Evolutionary conservation across 2,329 filamentous ascomycete species (phyloP).

Genomic region (Aspergillus sp.): DNA sequence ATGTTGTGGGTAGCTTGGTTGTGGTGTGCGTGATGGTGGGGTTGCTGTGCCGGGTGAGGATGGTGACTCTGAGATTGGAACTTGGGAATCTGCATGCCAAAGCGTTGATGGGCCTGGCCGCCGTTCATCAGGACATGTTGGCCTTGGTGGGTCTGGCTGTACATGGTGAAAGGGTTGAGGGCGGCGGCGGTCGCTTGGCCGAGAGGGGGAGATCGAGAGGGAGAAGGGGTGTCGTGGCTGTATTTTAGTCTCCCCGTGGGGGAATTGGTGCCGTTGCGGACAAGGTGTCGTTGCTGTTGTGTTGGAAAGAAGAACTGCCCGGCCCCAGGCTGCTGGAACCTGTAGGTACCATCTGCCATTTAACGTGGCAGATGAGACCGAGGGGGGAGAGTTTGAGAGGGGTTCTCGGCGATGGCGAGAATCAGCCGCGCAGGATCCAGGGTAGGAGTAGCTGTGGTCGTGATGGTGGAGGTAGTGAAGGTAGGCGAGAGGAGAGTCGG

Average conservation of each 20-base stretch:
- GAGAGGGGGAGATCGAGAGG: constrained; percentile 46
- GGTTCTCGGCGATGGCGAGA: constrained; percentile 23
- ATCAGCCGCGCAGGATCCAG: constrained; percentile 20
- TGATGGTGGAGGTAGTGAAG: constrained; percentile 10
- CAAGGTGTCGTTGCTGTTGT: constrained; percentile 44
- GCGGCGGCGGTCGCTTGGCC: constrained; percentile 35
- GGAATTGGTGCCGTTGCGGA: constrained; percentile 46
- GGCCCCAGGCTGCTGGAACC: constrained; percentile 54
- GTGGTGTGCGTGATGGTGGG: constrained; percentile 44
- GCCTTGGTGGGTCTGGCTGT: constrained; percentile 45
- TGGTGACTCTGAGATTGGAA: constrained; percentile 47
- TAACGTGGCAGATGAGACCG: constrained; percentile 49
- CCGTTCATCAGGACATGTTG: constrained; percentile 53
- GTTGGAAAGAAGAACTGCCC: constrained; percentile 49
- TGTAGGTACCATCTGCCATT: constrained; percentile 56
- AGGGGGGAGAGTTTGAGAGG: constrained; percentile 31
- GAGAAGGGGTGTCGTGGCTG: constrained; percentile 47
- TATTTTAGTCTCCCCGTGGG: constrained; percentile 46
- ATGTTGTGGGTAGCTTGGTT: constrained; percentile 42
- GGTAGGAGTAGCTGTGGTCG: constrained; percentile 1
- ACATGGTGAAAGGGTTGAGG: constrained; percentile 47
- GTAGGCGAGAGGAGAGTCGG: constrained; percentile 30
- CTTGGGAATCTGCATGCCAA: constrained; percentile 49
- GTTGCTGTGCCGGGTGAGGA: constrained; percentile 42
- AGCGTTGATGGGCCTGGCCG: constrained; percentile 46